Base-by-base conservation (phyloP, 2,329 filamentous ascomycete species). In the Orbilia javanica region DNA sequence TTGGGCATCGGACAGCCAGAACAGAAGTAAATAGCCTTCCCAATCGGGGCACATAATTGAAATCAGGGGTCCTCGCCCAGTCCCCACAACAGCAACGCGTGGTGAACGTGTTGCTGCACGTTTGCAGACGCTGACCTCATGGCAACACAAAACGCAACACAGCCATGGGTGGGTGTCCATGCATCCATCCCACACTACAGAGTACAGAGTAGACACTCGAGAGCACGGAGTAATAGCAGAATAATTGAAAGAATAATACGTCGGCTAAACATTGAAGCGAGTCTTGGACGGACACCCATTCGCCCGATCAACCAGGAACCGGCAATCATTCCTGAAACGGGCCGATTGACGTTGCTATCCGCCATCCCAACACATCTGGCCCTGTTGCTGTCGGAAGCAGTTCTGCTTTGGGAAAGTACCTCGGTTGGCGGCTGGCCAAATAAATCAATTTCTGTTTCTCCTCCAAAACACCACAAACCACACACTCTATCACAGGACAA, bases 11-110 rank as follows among this genome's bases (percentile, higher is more conserved):
- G n/a, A 31, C 25, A 18, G 8, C 27, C 27, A 13, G 53, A 36
- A 63, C 42, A 25, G 39, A 55, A 36, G 73, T 77, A 77, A 71
- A 77, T 71, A 77, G 73, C 66, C 66, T 77, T 66, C 73, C 73
- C 34, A 50, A 77, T 65, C n/a, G 48, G 64, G 73, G 66, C 65
- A 63, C 34, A 20, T 77, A 70, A 77, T 55, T 70, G 62, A 22
- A 39, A 7, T 68, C 46, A 68, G 73, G 73, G 73, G 65, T 66
- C 42, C 42, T 31, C 22, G 13, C 57, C 22, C n/a, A n/a, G n/a
- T n/a, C n/a, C n/a, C n/a, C n/a, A 15, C 36, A 29, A 57, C 64
- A 68, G 60, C 57, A 77, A 77, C 66, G 66, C 65, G 57, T 36
- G 42, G n/a, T 5, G 48, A 53, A 62, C 66, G 72, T 76, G 72